A percentile compares a stretch with the other conserved stretches of the same genome.
phyloP scores from a whole-genome alignment of 371 early-diverging fungal species.

The Lichtheimia hyalospora region DNA sequence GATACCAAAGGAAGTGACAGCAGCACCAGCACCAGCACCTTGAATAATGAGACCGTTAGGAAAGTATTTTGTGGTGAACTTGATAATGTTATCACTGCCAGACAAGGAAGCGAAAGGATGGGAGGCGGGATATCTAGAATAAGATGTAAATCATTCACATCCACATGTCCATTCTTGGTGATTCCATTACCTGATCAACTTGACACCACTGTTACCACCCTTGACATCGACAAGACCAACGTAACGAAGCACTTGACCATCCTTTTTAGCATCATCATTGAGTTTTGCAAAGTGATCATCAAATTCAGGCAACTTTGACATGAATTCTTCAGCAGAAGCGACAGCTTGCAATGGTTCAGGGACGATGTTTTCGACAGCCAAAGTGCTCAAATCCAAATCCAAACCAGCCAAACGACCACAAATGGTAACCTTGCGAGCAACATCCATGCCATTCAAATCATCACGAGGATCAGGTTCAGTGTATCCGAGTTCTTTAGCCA shows the following conservation, averaged over 20 bases:
- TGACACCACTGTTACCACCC: conserved; percentile 71
- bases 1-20: conserved; percentile 96
- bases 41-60: conserved; percentile 93
- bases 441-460: conserved; percentile 97
- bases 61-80: conserved; percentile 92
- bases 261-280: conserved; percentile 72
- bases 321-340: conserved; percentile 77
- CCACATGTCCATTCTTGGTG: not conserved
- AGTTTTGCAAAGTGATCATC: conserved; percentile 82
- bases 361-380: conserved; percentile 93
- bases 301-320: conserved; percentile 78
- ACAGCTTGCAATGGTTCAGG: conserved; percentile 81
- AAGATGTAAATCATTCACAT: not conserved
- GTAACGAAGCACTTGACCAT: conserved; percentile 84
- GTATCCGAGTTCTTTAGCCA: conserved; percentile 92
- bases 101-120: conserved; percentile 96
- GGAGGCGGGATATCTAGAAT: conserved; percentile 67
- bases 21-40: conserved; percentile 96
- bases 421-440: conserved; percentile 94
- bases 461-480: conserved; percentile 99
- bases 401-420: conserved; percentile 88
- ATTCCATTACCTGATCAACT: conserved; percentile 62
- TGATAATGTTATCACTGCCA: conserved; percentile 96
- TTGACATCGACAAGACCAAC: conserved; percentile 88
- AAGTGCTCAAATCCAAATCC: conserved; percentile 69